Conservation (phyloP, 2,329 filamentous ascomycete species). For the Phyllosticta capitalensis region DNA sequence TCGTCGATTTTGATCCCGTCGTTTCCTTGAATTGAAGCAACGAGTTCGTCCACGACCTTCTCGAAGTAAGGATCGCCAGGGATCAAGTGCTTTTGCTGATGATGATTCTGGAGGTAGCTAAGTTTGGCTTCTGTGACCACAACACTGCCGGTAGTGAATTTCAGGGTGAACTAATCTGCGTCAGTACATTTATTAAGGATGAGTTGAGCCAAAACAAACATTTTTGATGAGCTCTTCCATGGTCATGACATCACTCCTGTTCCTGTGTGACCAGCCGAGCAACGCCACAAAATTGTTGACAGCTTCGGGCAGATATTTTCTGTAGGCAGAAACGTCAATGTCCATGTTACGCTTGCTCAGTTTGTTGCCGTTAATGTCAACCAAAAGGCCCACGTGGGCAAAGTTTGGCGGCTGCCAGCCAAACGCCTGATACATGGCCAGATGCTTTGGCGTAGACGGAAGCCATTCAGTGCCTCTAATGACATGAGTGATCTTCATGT, state of each 20-base stretch:
- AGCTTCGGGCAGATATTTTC: conserved; percentile 52
- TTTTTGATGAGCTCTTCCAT: conserved; percentile 61
- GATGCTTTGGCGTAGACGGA: conserved; percentile 75
- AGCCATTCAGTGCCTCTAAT: conserved; percentile 96
- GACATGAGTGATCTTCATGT: conserved; percentile 93
- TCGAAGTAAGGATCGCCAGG: conserved; percentile 33
- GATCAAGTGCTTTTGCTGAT: conserved; percentile 39
- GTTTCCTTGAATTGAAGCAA: conserved; percentile 17
- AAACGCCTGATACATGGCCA: conserved; percentile 45
- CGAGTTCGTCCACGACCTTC: conserved; percentile 27
- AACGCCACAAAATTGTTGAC: conserved; percentile 77
- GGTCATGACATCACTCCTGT: conserved; percentile 60
- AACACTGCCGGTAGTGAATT: conserved; percentile 86
- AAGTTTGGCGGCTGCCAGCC: conserved; percentile 40
- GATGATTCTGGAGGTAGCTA: conserved; percentile 64
- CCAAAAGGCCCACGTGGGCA: conserved; percentile 40
- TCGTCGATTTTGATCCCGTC: conserved; percentile 11
- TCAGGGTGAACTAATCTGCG: conserved; percentile 58
- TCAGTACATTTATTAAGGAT: background rate
- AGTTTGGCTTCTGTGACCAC: conserved; percentile 75
- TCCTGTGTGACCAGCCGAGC: conserved; percentile 68
- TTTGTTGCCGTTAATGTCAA: conserved; percentile 39
- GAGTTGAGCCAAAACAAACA: conserved; percentile 34
- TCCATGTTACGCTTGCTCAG: conserved; percentile 73
- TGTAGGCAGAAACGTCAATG: conserved; percentile 50